Evolutionary conservation across 371 early-diverging fungal genomes (phyloP).

Genomic region (Lichtheimia corymbifera): DNA sequence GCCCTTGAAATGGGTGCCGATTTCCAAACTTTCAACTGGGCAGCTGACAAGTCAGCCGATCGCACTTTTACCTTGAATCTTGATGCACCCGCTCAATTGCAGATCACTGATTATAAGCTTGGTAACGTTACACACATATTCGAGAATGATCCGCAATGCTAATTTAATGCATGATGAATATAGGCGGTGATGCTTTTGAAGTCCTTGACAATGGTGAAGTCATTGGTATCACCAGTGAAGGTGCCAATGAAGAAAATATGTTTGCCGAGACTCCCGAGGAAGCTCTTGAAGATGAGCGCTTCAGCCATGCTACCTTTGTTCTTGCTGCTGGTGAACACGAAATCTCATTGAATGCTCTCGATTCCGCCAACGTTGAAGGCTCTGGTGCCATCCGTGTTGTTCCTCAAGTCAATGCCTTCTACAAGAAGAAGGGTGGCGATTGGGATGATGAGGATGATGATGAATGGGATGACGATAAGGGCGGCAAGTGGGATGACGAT

Average conservation of each 20-base stretch:
- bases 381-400: constrained; percentile 37
- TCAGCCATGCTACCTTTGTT: constrained; percentile 26
- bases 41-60: constrained; percentile 16
- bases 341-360: constrained; percentile 32
- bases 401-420: constrained; percentile 27
- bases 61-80: constrained; percentile 29
- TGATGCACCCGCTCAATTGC: constrained; percentile 29
- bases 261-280: constrained; percentile 27
- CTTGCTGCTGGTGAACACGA: constrained; percentile 29
- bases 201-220: constrained; percentile 29
- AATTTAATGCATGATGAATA: not conserved
- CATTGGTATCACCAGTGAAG: constrained; percentile 27
- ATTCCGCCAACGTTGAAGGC: constrained; percentile 24
- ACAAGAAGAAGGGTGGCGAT: constrained; percentile 27
- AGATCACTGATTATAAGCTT: constrained; percentile 33
- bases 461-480: constrained; percentile 12
- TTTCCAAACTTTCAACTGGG: constrained; percentile 31
- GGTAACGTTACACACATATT: constrained; percentile 15
- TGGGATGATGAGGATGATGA: constrained; percentile 10
- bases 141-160: no score
- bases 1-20: constrained; percentile 19
- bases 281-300: constrained; percentile 26
- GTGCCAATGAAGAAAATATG: constrained; percentile 11
- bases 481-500: constrained; percentile 10
- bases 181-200: constrained; percentile 37